Conservation (phyloP, 1,284 basidiomycete genomes). For the Trametes sp. region DNA sequence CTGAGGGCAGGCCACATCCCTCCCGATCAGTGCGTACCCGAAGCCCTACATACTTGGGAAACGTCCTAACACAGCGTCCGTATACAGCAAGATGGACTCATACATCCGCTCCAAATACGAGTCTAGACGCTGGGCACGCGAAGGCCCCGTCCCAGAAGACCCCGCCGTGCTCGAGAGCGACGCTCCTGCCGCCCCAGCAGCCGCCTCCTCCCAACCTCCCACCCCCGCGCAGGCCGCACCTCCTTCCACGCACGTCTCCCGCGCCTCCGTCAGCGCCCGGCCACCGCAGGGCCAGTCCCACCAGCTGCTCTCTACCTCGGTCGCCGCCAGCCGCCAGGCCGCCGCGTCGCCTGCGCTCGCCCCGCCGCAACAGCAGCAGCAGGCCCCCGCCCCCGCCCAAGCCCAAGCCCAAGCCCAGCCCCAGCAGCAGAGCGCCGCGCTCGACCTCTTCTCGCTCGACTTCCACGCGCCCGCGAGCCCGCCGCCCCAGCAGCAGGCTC, state of each 20-base stretch:
- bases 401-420: conserved; percentile 32
- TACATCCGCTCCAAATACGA: conserved; percentile 99
- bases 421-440: conserved; percentile 40
- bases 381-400: conserved; percentile 29
- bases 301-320: conserved; percentile 57
- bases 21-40: conserved; percentile 85
- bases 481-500: conserved; percentile 41
- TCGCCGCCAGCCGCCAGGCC: conserved; percentile 36
- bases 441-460: conserved; percentile 88
- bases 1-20: conserved; percentile 92
- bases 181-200: conserved; percentile 35
- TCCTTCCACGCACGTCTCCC: conserved; percentile 36
- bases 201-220: conserved; percentile 39
- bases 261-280: conserved; percentile 47
- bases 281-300: conserved; percentile 56
- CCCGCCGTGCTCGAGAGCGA: conserved; percentile 80
- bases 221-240: conserved; percentile 40
- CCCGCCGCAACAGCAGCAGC: conserved; percentile 28
- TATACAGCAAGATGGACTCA: conserved; percentile 92
- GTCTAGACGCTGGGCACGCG: conserved; percentile 89
- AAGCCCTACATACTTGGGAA: not conserved
- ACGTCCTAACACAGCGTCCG: not conserved
- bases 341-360: conserved; percentile 31
- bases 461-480: conserved; percentile 66
- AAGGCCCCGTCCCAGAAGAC: conserved; percentile 85